Base-by-base conservation (phyloP, 306 rosid genomes). In the Cercis canadensis region DNA sequence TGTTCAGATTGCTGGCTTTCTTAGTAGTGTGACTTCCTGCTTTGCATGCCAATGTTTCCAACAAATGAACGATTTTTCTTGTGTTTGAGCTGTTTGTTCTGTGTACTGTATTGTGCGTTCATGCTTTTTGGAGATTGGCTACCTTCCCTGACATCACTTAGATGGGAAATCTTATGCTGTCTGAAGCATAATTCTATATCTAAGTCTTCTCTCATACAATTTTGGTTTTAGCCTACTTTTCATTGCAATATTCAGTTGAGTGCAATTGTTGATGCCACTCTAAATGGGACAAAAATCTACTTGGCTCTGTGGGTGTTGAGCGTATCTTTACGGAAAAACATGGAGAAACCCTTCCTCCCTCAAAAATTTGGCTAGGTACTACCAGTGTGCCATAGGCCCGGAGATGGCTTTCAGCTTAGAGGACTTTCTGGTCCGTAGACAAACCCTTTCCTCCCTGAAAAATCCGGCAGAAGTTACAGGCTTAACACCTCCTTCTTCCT, bases 81-180 rank as follows among this genome's bases (percentile, higher is more conserved):
- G 63, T 31, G 56, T 69, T 62, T 61, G 75, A 67, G 75, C 57
- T 58, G 11, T 60, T 49, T 62, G 55, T 40, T 72, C 13, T 60
- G 21, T 53, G 13, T 73, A 24, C 45, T 66, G 5, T 51, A 39
- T 44, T 50, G 80, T 65, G 29, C 19, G 76, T 72, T 68, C 61
- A 4, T 69, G 6, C 68, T 64, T n/a, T 51, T 51, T 69, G 61
- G 61, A 44, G 52, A 33, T 72, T 50, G 14, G 32, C 17, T 64
- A 47, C 57, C 55, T 54, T 67, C 37, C 50, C 33, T 34, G 36
- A 18, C 70, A 67, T 39, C 40, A 50, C 19, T 61, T 66, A 13
- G 58, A 17, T 32, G 2, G 71, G 59, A n/a, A n/a, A n/a, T n/a
- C n/a, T n/a, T 33, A n/a, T n/a, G 17, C 40, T 32, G 15, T 39